phyloP scores from a whole-genome alignment of 2,329 filamentous ascomycete genomes.

The Podosphaera xanthii region DNA sequence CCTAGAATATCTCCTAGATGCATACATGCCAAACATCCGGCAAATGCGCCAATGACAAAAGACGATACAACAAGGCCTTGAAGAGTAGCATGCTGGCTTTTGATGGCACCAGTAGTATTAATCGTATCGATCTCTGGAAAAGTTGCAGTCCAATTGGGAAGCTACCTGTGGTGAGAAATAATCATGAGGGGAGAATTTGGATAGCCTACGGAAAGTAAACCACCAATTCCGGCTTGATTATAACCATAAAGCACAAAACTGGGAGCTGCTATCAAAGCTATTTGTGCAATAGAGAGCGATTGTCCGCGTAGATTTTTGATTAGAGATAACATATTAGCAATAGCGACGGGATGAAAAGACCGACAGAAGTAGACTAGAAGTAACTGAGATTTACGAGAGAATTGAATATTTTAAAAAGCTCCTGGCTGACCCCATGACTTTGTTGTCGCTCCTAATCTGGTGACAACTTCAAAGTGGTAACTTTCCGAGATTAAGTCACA shows the following conservation, averaged over 20 bases:
- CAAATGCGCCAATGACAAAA: conserved; percentile 32
- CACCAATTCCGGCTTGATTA: background rate
- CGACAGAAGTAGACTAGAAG: no score
- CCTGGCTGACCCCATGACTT: no score
- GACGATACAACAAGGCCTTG: conserved; percentile 30
- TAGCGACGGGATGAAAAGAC: no score
- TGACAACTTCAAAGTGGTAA: no score
- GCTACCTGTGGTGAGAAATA: background rate
- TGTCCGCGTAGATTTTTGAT: background rate
- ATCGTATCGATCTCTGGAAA: background rate
- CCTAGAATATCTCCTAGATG: conserved; percentile 31
- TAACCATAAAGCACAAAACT: background rate
- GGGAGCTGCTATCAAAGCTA: background rate
- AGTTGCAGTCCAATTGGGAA: background rate
- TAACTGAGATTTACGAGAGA: no score
- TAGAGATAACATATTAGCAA: no score
- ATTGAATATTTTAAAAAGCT: no score
- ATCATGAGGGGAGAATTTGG: no score
- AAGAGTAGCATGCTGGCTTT: background rate
- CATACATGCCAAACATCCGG: conserved; percentile 25
- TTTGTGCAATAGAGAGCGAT: background rate
- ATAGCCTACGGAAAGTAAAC: background rate
- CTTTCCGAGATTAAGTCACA: no score
- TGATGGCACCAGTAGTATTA: background rate
- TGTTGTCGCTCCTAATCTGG: no score